Conservation (phyloP, 495 filamentous ascomycete genomes). For the Echria macrotheca region DNA sequence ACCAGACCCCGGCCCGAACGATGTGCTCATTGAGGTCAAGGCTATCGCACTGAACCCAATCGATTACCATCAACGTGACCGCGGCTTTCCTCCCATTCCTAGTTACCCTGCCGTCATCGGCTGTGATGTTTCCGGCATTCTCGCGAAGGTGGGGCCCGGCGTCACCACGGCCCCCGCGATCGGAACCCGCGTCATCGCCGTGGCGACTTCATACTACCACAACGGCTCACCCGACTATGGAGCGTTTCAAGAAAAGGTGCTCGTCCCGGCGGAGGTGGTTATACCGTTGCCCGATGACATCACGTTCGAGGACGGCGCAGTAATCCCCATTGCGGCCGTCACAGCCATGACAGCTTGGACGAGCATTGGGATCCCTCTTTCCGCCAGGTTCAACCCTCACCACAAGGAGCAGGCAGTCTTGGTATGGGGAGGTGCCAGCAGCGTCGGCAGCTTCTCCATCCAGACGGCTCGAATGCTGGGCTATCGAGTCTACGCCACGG, state of each 20-base stretch:
- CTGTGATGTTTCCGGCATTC: neutral
- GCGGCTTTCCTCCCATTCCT: constrained; percentile 12
- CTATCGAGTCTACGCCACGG: constrained; percentile 53
- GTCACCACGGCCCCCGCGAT: constrained; percentile 9
- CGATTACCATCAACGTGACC: constrained; percentile 35
- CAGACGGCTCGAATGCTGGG: constrained; percentile 58
- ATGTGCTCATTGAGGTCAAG: constrained; percentile 46
- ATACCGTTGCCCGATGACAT: neutral
- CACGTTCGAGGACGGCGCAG: constrained; percentile 2
- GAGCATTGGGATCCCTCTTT: constrained; percentile 30
- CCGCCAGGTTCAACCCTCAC: constrained; percentile 17
- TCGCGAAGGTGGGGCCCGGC: constrained; percentile 31
- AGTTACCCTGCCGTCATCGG: constrained; percentile 26
- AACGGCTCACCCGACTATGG: constrained; percentile 3
- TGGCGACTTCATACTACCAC: constrained; percentile 1
- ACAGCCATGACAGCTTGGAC: constrained; percentile 22
- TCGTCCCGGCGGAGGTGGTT: neutral
- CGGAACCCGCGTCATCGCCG: neutral
- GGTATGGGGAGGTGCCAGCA: constrained; percentile 55
- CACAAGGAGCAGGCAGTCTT: constrained; percentile 38
- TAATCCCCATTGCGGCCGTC: constrained; percentile 8
- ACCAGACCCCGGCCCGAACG: constrained; percentile 35
- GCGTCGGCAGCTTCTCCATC: constrained; percentile 57
- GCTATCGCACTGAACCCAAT: constrained; percentile 47
- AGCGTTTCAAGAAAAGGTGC: neutral